Percentiles rank a stretch among this genome's conserved stretches.
Evolutionary conservation across 2,329 filamentous ascomycete species (phyloP).

Genomic region (Sphaerulina vaccinii): DNA sequence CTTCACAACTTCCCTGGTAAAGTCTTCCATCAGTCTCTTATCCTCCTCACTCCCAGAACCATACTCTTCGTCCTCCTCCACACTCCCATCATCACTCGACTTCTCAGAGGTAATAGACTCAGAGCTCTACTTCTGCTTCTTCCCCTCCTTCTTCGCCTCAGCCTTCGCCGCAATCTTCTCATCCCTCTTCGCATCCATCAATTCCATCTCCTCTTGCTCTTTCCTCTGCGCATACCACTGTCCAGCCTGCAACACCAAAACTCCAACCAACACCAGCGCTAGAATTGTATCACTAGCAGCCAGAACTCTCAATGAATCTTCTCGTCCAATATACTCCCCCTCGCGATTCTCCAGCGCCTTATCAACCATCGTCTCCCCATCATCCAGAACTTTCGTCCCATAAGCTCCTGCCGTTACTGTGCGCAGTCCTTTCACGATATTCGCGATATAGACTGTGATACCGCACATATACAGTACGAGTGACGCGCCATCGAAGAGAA

Average conservation of each 20-base stretch:
- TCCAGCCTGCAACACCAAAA: slow-evolving; percentile 88
- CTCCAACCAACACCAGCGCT: slow-evolving; percentile 85
- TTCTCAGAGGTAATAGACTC: neutral
- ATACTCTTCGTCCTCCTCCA: no score
- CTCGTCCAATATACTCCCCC: slow-evolving; percentile 70
- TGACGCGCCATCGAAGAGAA: slow-evolving; percentile 82
- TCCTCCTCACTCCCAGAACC: no score
- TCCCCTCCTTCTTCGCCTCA: slow-evolving; percentile 36
- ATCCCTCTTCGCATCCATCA: slow-evolving; percentile 57
- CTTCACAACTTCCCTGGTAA: no score
- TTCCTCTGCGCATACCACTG: slow-evolving; percentile 99
- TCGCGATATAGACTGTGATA: slow-evolving; percentile 88
- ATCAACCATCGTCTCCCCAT: slow-evolving; percentile 38
- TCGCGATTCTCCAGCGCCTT: slow-evolving; percentile 43
- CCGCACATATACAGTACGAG: slow-evolving; percentile 78
- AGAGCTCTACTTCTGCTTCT: slow-evolving; percentile 28
- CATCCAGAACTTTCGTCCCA: slow-evolving; percentile 44
- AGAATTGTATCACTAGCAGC: slow-evolving; percentile 95
- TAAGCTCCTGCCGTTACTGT: slow-evolving; percentile 75
- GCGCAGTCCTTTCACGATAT: slow-evolving; percentile 91
- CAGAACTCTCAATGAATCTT: slow-evolving; percentile 88
- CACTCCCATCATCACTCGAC: no score
- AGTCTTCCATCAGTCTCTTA: no score
- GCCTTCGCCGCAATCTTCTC: slow-evolving; percentile 45
- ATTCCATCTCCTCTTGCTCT: slow-evolving; percentile 75